A percentile compares a stretch with the other conserved stretches of the same genome.
Evolutionary conservation across 169 alveolate genomes (phyloP).

Genomic region (Blepharisma undulans): DNA sequence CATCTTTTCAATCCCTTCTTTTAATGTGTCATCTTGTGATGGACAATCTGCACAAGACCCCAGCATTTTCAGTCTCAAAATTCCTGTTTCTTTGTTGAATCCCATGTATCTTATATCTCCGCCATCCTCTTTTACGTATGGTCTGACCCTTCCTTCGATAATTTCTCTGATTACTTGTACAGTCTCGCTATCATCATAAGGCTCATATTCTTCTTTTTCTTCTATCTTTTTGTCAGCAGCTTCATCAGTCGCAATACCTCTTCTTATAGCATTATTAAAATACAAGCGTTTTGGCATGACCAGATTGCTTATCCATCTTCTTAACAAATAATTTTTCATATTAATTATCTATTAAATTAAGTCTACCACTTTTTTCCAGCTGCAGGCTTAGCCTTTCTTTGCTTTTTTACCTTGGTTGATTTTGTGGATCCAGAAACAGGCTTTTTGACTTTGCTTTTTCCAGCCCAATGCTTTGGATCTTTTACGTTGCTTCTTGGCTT

Average conservation of each 20-base stretch:
- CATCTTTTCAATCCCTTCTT: conserved; percentile 68
- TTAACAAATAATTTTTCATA: neutral
- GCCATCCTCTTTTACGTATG: conserved; percentile 68
- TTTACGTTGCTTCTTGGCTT: conserved; percentile 35
- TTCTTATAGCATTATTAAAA: neutral
- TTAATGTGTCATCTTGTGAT: conserved; percentile 50
- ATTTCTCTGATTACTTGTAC: conserved; percentile 47
- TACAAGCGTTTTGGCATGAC: neutral
- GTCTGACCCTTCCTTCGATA: conserved; percentile 59
- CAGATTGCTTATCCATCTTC: neutral
- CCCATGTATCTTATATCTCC: conserved; percentile 59
- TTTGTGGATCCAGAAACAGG: neutral
- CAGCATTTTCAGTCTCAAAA: conserved; percentile 46
- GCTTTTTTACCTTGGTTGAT: neutral
- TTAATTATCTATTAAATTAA: neutral
- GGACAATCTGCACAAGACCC: conserved; percentile 77
- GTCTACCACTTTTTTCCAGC: neutral
- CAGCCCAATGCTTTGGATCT: conserved; percentile 39
- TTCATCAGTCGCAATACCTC: neutral
- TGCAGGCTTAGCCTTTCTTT: neutral
- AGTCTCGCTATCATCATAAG: neutral
- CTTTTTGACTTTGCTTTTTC: neutral
- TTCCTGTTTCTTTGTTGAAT: conserved; percentile 62
- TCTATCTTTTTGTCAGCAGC: neutral
- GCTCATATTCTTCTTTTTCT: neutral